phyloP scores from a whole-genome alignment of 495 filamentous ascomycete genomes.

The Bacidia rubella region DNA sequence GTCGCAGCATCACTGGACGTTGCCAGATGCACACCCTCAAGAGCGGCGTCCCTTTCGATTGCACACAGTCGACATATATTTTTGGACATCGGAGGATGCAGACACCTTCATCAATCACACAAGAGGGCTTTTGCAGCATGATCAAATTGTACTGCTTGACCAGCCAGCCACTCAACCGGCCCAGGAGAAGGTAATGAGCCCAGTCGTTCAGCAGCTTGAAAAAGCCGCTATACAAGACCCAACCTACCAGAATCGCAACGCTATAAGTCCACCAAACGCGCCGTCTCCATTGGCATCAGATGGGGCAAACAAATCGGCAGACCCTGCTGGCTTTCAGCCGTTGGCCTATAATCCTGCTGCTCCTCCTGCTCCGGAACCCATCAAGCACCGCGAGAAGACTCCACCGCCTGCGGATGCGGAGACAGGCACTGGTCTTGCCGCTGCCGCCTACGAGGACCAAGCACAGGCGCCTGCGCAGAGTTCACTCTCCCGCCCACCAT shows the following conservation, averaged over 20 bases:
- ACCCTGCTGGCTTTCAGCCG: constrained; percentile 44
- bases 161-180: constrained; percentile 33
- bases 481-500: constrained; percentile 19
- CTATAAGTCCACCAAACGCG: constrained; percentile 25
- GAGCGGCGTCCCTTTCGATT: constrained; percentile 60
- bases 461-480: constrained; percentile 21
- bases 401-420: constrained; percentile 66
- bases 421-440: constrained; percentile 54
- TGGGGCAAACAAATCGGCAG: constrained; percentile 19
- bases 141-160: constrained; percentile 47
- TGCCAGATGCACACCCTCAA: constrained; percentile 54
- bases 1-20: constrained; percentile 49
- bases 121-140: constrained; percentile 41
- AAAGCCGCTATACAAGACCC: constrained; percentile 59
- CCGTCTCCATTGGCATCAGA: constrained; percentile 10
- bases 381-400: constrained; percentile 78
- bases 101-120: constrained; percentile 55
- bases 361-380: constrained; percentile 69
- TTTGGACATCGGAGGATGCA: constrained; percentile 70
- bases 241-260: constrained; percentile 42
- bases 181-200: constrained; percentile 46
- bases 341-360: constrained; percentile 85
- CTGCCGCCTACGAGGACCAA: constrained; percentile 54
- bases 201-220: constrained; percentile 76
- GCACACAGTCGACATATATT: constrained; percentile 79